Base-by-base conservation (phyloP, 2,329 filamentous ascomycete species). In the Ramichloridium luteum region DNA sequence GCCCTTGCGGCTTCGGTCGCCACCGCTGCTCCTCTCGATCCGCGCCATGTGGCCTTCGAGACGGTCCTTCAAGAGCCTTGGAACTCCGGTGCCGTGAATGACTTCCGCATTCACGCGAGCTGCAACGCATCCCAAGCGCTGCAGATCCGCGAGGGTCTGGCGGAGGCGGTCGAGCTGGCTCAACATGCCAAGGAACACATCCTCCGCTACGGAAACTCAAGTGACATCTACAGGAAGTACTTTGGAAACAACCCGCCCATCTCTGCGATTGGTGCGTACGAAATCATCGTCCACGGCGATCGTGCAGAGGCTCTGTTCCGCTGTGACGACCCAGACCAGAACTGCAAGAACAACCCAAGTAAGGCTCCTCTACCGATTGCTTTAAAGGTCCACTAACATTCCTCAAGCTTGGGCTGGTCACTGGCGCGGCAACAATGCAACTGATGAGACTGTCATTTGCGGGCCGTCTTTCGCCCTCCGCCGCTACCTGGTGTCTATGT, bases 401-500 rank as follows among this genome's bases (percentile, higher is more conserved):
- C n/a, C n/a, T n/a, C n/a, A 25, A 78, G 74, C 60, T 31, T 80
- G 69, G 67, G 77, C 62, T 27, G 77, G 77, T 18, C 76, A 81
- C 59, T 78, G 70, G 70, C 70, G 77, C 33, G 76, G 76, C 26
- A 47, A 53, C 15, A 80, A 80, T 38, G 75, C 67, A 2, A 73
- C 74, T 3, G 55, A 63, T 1, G 75, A 81, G 54, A 81, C 76
- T 2, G 77, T 80, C 41, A 80, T 81, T 53, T 81, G 77, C 55
- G 64, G 67, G 4, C 59, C 70, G 2, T 78, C 74, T 2, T 81
- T 72, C 53, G 48, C 57, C 22, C 64, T 62, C 28, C 71, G 76
- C 29, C 66, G 64, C 20, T 65, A 64, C 13, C 65, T 81, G 5
- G 60, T 66, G 30, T 64, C 65, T 16, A 61, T 80, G 47, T 81